Conservation (phyloP, 306 rosid genomes). For the Inga leiocalycina region DNA sequence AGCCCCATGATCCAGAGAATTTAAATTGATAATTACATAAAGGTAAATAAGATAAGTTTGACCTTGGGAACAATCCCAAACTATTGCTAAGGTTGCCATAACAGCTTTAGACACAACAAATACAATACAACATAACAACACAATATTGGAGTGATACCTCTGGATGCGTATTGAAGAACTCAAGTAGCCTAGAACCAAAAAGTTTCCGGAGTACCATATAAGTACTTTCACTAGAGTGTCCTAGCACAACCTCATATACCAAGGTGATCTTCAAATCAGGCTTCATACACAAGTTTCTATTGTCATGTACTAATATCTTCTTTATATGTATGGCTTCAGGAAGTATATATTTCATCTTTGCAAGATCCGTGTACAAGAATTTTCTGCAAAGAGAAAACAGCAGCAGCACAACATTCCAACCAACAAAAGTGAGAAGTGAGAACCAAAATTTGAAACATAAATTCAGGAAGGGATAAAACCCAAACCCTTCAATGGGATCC, state of each 20-base stretch:
- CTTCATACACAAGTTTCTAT: conserved; percentile 58
- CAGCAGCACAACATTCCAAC: background rate
- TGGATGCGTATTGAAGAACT: conserved; percentile 52
- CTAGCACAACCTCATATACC: conserved; percentile 53
- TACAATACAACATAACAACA: background rate
- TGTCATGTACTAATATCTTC: conserved; percentile 52
- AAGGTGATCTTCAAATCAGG: conserved; percentile 62
- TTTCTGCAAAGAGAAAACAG: conserved; percentile 49
- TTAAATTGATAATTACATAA: background rate
- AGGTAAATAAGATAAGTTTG: background rate
- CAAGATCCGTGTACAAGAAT: conserved; percentile 57
- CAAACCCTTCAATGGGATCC: too few species aligned
- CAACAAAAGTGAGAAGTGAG: background rate
- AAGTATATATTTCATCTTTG: conserved; percentile 62
- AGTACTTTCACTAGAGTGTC: conserved; percentile 41
- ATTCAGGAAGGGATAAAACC: too few species aligned
- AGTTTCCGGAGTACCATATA: conserved; percentile 47
- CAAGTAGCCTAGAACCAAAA: conserved; percentile 54
- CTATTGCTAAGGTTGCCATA: conserved; percentile 6
- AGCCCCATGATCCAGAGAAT: background rate
- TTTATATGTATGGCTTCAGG: conserved; percentile 59
- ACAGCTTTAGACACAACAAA: background rate
- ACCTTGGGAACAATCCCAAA: conserved; percentile 1
- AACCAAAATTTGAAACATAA: too few species aligned
- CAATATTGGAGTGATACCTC: conserved; percentile 48